These are phyloP conservation scores for Carex cristatella DNA, from an alignment of 176 grass and related monocot species.

Conservation along the genomic window DNA sequence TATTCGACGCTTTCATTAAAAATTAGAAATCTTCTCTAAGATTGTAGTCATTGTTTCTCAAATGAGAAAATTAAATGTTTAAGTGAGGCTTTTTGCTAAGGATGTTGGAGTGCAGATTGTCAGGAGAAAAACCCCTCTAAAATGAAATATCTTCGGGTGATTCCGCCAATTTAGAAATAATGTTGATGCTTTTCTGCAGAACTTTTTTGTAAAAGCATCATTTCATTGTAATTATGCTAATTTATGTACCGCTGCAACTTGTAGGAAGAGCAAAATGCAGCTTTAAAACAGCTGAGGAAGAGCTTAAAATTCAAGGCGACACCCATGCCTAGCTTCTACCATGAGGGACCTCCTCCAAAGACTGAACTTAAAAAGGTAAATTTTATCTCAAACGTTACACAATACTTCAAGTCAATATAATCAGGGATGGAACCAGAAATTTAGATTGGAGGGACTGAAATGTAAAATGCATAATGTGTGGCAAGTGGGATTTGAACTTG, in stretches of 20 bases:
- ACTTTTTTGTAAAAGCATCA: background rate
- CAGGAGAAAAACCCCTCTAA: background rate
- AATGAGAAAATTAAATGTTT: background rate
- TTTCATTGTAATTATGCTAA: slow-evolving; percentile 10
- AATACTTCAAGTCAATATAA: background rate
- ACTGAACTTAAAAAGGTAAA: slow-evolving; percentile 90
- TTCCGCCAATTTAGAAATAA: background rate
- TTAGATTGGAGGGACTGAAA: no score
- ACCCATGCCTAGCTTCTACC: slow-evolving; percentile 92
- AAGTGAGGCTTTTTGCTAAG: background rate
- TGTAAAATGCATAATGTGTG: no score
- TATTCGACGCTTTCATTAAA: background rate
- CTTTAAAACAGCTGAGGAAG: slow-evolving; percentile 83
- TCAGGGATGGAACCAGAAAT: no score
- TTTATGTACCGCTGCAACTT: slow-evolving; percentile 13
- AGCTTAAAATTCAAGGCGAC: slow-evolving; percentile 80
- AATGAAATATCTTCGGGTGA: background rate
- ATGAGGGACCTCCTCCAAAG: slow-evolving; percentile 72
- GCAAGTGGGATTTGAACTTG: no score
- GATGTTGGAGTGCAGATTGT: background rate
- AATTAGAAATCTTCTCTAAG: background rate
- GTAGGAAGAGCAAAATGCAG: slow-evolving; percentile 89
- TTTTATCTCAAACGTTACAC: background rate
- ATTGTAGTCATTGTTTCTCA: background rate
- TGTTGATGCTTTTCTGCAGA: background rate